Base-by-base conservation (phyloP, 78 protist species). In the Polysphondylium violaceum region DNA sequence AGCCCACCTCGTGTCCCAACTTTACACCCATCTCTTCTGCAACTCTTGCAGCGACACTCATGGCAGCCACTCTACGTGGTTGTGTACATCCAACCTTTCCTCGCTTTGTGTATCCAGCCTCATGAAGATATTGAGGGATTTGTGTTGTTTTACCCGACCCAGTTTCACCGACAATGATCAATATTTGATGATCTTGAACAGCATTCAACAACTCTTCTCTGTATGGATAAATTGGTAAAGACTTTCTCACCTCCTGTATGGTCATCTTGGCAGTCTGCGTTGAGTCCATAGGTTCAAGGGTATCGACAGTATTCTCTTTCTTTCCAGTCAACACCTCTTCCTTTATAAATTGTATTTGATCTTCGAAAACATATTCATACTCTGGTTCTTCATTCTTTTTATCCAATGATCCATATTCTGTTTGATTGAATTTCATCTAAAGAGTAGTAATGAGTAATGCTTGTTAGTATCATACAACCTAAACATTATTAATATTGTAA, bases 61-160 rank as follows among this genome's bases (percentile, higher is more conserved):
- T 95, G 17, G 99, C 99, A 0, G 99, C 99, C 21, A 99, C 98
- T 19, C 99, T 90, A 6, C 99, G 94, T 17, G 99, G 99, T 90
- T 99, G 99, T 41, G 99, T 98, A 88, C 99, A 98, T 21, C 94
- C 98, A 16, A 99, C 76, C 53, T 74, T 93, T 8, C 95, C 95
- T 25, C 74, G 91, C 43, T 59, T 58, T 8, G 83, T 44, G 67
- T 89, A 97, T 0, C 98, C 99, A 3, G 69, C 96, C 79, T 98
- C 99, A 60, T 44, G 53, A 38, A 99, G 88, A 68, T 96, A 99
- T 93, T 98, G 99, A 6, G 99, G 98, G 17, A 99, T 56, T 87
- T 99, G 99, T 35, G 99, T 99, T 11, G 94, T 86, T 36, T 94
- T 89, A 19, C 96, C 97, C 17, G 85, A 68, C 1, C 95, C 95